Evolutionary conservation across 345 rosid genomes (phyloP).

Genomic region (Geranium rotundifolium): DNA sequence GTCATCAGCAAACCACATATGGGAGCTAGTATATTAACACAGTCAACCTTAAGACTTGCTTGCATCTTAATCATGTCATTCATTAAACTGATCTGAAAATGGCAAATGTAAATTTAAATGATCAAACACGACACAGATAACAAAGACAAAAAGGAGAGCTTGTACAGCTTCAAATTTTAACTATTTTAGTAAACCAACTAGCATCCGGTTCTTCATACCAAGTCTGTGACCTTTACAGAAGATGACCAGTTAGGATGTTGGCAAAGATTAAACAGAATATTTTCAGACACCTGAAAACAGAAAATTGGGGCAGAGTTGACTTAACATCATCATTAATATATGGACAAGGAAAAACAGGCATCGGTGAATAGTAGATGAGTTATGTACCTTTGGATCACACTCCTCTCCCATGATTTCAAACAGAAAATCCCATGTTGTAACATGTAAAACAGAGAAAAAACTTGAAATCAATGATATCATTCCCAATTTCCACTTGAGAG

Average conservation of each 20-base stretch:
- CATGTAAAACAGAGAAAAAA: constrained; percentile 44
- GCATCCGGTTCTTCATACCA: constrained; percentile 37
- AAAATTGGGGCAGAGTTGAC: constrained; percentile 1
- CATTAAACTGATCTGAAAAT: constrained; percentile 44
- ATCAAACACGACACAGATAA: neutral
- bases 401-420: constrained; percentile 54
- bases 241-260: constrained; percentile 42
- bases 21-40: constrained; percentile 47
- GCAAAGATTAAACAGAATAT: constrained; percentile 48
- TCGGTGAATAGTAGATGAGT: constrained; percentile 3
- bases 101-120: constrained; percentile 2
- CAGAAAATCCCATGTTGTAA: constrained; percentile 55
- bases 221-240: constrained; percentile 32
- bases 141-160: neutral
- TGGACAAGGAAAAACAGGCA: neutral
- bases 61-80: constrained; percentile 39
- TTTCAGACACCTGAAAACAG: constrained; percentile 48
- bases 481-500: constrained; percentile 61
- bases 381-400: constrained; percentile 51
- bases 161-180: too few relatives aligned
- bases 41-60: constrained; percentile 48
- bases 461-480: constrained; percentile 64
- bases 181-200: constrained; percentile 9
- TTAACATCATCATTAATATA: neutral
- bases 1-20: constrained; percentile 35